Conservation (phyloP, 2,329 filamentous ascomycete genomes). For the Fusarium globosum region DNA sequence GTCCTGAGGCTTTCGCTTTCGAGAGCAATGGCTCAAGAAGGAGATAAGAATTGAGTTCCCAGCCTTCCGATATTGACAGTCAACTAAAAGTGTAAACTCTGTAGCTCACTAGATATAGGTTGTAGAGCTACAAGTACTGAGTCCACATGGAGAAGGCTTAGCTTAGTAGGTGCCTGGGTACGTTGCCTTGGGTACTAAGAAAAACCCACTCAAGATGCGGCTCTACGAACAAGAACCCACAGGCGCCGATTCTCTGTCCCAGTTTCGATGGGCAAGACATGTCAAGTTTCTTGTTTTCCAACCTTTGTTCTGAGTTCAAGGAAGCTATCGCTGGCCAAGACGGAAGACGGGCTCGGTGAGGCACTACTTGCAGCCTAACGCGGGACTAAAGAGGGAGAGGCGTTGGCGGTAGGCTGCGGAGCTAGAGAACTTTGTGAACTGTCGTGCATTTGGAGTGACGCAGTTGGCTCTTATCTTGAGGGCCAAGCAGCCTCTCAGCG, state of each 20-base stretch:
- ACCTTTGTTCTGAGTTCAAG: slow-evolving; percentile 13
- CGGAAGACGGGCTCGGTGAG: slow-evolving; percentile 7
- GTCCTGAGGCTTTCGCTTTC: neutral
- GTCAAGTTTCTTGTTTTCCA: slow-evolving; percentile 12
- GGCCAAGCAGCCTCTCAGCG: neutral
- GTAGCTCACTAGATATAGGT: neutral
- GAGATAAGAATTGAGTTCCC: slow-evolving; percentile 7
- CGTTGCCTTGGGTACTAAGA: neutral
- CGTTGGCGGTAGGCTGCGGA: slow-evolving; percentile 19
- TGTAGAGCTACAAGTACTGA: neutral
- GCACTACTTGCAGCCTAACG: slow-evolving; percentile 16
- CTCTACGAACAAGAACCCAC: slow-evolving; percentile 5
- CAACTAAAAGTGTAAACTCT: neutral
- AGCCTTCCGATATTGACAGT: slow-evolving; percentile 13
- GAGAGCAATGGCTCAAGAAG: neutral
- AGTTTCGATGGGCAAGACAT: slow-evolving; percentile 23
- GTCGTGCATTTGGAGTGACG: slow-evolving; percentile 23
- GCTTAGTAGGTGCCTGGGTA: neutral
- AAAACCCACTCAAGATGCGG: neutral
- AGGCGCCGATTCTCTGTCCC: slow-evolving; percentile 20
- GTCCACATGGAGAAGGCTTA: neutral
- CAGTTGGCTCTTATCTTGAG: slow-evolving; percentile 6
- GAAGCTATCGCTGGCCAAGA: slow-evolving; percentile 21
- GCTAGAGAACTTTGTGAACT: slow-evolving; percentile 22
- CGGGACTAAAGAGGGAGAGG: slow-evolving; percentile 33